A percentile compares a stretch with the other conserved stretches of the same genome.
phyloP scores from a whole-genome alignment of 139 green algal species.

The Chlorella sp. region DNA sequence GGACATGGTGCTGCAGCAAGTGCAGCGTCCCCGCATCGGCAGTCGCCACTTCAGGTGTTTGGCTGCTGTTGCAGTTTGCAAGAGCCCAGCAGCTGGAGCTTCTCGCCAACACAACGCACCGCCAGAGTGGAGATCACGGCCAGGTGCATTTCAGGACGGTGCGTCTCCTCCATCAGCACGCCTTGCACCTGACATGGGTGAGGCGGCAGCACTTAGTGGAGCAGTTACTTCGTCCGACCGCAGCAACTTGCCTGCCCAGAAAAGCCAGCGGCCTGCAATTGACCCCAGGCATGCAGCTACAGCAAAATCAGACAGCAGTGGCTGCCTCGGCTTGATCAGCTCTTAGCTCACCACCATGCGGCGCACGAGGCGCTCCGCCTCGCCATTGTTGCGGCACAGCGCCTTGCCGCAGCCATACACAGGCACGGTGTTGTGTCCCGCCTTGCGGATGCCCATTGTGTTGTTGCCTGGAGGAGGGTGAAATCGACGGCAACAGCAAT shows the following conservation, averaged over 20 bases:
- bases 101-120: neutral
- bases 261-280: too few relatives aligned
- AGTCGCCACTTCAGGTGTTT: too few relatives aligned
- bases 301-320: too few relatives aligned
- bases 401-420: constrained; percentile 46
- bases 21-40: too few relatives aligned
- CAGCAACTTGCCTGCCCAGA: too few relatives aligned
- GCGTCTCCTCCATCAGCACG: constrained; percentile 63
- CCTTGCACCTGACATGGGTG: constrained; percentile 3
- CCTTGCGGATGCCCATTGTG: constrained; percentile 41
- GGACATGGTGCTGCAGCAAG: too few relatives aligned
- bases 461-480: constrained; percentile 38
- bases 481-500: too few relatives aligned
- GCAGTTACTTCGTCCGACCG: too few relatives aligned
- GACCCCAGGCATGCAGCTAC: too few relatives aligned
- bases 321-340: too few relatives aligned
- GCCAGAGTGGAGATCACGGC: constrained; percentile 36
- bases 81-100: neutral
- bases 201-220: too few relatives aligned
- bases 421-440: constrained; percentile 46
- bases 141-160: constrained; percentile 38
- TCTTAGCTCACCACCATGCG: constrained; percentile 50
- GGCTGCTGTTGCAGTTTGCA: too few relatives aligned
- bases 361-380: constrained; percentile 63
- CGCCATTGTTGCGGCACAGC: constrained; percentile 40